Evolutionary conservation across 495 filamentous ascomycete genomes (phyloP), one percentile per base, ranked within the genome.

Genomic region (Penicillium manginii): DNA sequence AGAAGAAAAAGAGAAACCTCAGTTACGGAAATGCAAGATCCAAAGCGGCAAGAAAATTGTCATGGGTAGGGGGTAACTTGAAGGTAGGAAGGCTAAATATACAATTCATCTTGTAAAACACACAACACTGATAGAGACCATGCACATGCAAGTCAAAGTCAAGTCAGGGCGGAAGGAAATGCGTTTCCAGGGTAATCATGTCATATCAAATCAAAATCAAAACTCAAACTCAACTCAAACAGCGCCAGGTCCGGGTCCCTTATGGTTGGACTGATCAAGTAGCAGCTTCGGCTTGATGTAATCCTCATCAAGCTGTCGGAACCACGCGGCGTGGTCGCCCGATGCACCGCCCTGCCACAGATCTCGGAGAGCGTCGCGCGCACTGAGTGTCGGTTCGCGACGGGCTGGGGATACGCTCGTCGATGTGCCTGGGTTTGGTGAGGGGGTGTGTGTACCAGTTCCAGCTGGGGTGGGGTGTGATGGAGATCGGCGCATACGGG

Each of bases 201-300:
- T 60, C 40, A 55, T 29, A 29, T 29, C 26, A 29, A 29, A 29
- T 29, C 26, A 29, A 29, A 29, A 29, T 29, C 26, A 29, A 29
- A 29, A 29, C 26, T 29, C 26, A 29, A 29, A 29, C 26, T 67
- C 58, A 57, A 15, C 2, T 70, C 65, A 80, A 58, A 80, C 78
- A 21, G 75, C 75, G 10, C 76, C 78, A 50, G 65, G 65, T n/a
- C 65, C 61, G 5, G 76, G 74, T 0, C 76, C 77, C 58, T 78
- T 79, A 52, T 80, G 74, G 52, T 79, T 78, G 50, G 78, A 80
- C 62, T 87, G 86, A 78, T 98, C 93, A 37, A 98, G 82, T 55
- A 98, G 73, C 53, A 98, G 78, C 63, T 85, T 91, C 10, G 94
- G 94, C 79, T 98, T 98, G 71, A 98, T 96, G 72, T 91, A 98